Conservation (phyloP, 2,329 filamentous ascomycete species). For the Fusarium sarcochroum region DNA sequence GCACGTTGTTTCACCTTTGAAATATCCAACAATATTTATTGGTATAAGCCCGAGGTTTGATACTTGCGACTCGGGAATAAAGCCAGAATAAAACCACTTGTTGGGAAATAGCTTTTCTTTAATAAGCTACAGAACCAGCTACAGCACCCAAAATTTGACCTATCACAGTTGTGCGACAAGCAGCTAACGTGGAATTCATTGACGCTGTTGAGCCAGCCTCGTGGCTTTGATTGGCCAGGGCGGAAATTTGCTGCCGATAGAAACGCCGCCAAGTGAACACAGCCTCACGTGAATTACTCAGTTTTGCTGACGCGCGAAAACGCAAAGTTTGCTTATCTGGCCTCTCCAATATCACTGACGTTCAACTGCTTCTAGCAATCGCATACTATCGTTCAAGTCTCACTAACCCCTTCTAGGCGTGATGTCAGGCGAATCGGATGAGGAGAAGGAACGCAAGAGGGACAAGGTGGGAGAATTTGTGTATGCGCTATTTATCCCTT, state of each 20-base stretch:
- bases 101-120: too few species aligned
- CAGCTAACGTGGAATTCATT: not conserved
- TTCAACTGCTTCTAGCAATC: too few species aligned
- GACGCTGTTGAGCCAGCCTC: not conserved
- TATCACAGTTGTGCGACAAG: not conserved
- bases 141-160: not conserved
- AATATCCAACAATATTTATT: too few species aligned
- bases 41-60: too few species aligned
- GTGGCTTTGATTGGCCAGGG: conserved; percentile 9
- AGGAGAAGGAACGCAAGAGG: conserved; percentile 48
- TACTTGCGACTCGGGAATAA: too few species aligned
- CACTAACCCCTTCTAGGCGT: not conserved
- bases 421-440: conserved; percentile 25
- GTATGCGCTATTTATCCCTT: conserved; percentile 48
- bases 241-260: conserved; percentile 16
- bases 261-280: conserved; percentile 10
- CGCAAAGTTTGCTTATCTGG: not conserved
- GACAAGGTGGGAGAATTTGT: conserved; percentile 53
- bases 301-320: conserved; percentile 24
- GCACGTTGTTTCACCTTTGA: too few species aligned
- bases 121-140: not conserved
- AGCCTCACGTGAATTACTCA: conserved; percentile 32
- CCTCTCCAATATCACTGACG: not conserved
- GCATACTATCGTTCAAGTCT: not conserved
- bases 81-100: too few species aligned